Percentiles rank a stretch among this genome's conserved stretches.
phyloP scores from a whole-genome alignment of 108 stramenopile species.

The Nitzschia sp. region DNA sequence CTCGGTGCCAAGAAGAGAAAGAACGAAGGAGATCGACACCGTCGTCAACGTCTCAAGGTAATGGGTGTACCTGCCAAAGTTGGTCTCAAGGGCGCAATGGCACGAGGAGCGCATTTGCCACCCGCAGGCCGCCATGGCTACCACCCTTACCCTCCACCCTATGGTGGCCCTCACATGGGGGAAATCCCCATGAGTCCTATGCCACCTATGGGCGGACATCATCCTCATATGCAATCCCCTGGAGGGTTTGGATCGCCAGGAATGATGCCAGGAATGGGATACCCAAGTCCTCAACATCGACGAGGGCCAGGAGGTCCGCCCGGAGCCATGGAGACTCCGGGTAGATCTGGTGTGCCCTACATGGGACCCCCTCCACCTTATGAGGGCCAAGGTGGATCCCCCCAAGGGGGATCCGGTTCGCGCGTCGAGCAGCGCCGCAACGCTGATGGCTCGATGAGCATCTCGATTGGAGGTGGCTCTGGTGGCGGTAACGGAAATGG shows the following conservation, averaged over 20 bases:
- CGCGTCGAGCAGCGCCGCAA: constrained; percentile 58
- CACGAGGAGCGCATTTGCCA: constrained; percentile 20
- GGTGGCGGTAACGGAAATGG: constrained; percentile 13
- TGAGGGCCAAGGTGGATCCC: constrained; percentile 24
- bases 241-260: constrained; percentile 48
- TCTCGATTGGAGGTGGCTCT: constrained; percentile 44
- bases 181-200: constrained; percentile 67
- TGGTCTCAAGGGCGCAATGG: constrained; percentile 43
- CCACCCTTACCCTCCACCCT: constrained; percentile 28
- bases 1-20: constrained; percentile 70
- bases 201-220: constrained; percentile 39
- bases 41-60: constrained; percentile 70
- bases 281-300: constrained; percentile 36
- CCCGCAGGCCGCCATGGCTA: constrained; percentile 19
- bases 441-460: constrained; percentile 66
- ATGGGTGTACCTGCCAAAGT: constrained; percentile 58
- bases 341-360: constrained; percentile 37
- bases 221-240: constrained; percentile 47
- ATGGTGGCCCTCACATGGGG: constrained; percentile 24
- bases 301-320: constrained; percentile 24
- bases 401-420: constrained; percentile 11
- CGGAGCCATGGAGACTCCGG: constrained; percentile 35
- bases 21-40: constrained; percentile 83
- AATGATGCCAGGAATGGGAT: constrained; percentile 34
- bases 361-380: constrained; percentile 39